phyloP scores from a whole-genome alignment of 495 filamentous ascomycete species.

The Penicillium egyptiacum region DNA sequence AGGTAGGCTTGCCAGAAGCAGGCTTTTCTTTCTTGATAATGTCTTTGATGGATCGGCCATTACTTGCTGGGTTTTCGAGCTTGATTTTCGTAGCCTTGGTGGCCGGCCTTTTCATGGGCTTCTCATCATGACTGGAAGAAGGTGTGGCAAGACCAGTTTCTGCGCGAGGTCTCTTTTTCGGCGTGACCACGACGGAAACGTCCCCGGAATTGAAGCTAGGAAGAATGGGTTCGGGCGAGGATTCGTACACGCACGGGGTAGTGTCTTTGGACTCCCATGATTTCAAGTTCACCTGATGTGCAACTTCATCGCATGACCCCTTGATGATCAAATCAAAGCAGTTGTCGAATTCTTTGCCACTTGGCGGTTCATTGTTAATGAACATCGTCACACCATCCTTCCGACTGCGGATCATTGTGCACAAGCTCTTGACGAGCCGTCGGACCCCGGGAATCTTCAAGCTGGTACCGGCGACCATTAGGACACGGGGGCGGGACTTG shows the following conservation, averaged over 20 bases:
- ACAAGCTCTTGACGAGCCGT: slow-evolving; percentile 87
- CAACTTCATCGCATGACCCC: slow-evolving; percentile 86
- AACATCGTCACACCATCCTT: slow-evolving; percentile 90
- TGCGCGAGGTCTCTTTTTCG: slow-evolving; percentile 37
- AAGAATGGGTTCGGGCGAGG: slow-evolving; percentile 27
- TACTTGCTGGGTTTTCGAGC: slow-evolving; percentile 31
- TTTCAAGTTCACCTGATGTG: slow-evolving; percentile 68
- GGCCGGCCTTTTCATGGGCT: slow-evolving; percentile 21
- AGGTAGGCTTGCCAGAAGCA: slow-evolving; percentile 5
- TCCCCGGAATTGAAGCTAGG: slow-evolving; percentile 28
- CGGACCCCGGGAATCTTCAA: slow-evolving; percentile 91
- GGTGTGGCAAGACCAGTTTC: slow-evolving; percentile 64
- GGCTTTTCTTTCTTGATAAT: slow-evolving; percentile 27
- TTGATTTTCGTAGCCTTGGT: slow-evolving; percentile 13
- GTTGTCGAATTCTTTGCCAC: slow-evolving; percentile 79
- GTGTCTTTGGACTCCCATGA: slow-evolving; percentile 64
- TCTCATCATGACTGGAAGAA: slow-evolving; percentile 49
- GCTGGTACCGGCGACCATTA: slow-evolving; percentile 93
- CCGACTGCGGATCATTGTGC: slow-evolving; percentile 70
- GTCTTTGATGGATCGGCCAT: slow-evolving; percentile 32
- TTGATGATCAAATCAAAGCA: slow-evolving; percentile 89
- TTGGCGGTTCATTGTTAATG: slow-evolving; percentile 87
- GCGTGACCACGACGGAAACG: slow-evolving; percentile 47
- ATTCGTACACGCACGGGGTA: slow-evolving; percentile 9
- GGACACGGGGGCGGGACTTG: slow-evolving; percentile 78